Percentiles rank a stretch among this genome's conserved stretches.
phyloP scores from a whole-genome alignment of 2,329 filamentous ascomycete species.

The Myriangium duriaei region DNA sequence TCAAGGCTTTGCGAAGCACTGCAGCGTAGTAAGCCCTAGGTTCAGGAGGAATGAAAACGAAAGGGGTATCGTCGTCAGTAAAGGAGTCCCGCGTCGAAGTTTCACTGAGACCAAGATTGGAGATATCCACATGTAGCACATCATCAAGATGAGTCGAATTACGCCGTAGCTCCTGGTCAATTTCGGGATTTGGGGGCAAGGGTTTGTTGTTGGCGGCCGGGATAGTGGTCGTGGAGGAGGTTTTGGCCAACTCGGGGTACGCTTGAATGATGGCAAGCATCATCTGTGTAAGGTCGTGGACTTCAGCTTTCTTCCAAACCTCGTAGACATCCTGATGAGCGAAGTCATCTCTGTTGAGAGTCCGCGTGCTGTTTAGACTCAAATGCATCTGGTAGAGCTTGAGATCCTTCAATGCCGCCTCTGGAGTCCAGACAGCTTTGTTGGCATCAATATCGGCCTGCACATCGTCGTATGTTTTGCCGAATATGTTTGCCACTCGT shows the following conservation, averaged over 20 bases:
- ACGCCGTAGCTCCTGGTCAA: constrained; percentile 22
- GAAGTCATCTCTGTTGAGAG: constrained; percentile 75
- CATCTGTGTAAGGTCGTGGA: constrained; percentile 77
- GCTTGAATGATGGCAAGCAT: constrained; percentile 82
- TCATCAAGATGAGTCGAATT: constrained; percentile 52
- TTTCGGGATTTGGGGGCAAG: constrained; percentile 5
- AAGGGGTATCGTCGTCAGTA: constrained; percentile 45
- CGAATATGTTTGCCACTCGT: constrained; percentile 76
- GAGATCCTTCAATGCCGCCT: constrained; percentile 77
- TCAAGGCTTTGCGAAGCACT: constrained; percentile 64
- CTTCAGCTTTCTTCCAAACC: constrained; percentile 82
- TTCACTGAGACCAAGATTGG: constrained; percentile 49
- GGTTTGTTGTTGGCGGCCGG: constrained; percentile 26
- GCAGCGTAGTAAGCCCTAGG: constrained; percentile 72
- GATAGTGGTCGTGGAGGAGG: constrained; percentile 47
- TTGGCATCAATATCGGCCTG: constrained; percentile 80
- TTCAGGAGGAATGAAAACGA: constrained; percentile 82
- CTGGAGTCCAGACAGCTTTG: constrained; percentile 75
- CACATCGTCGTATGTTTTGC: constrained; percentile 61
- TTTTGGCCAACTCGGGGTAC: constrained; percentile 74
- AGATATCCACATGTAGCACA: constrained; percentile 47
- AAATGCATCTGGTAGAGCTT: constrained; percentile 88
- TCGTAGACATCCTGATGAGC: constrained; percentile 80
- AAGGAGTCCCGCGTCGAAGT: constrained; percentile 27
- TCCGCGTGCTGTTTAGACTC: constrained; percentile 63